Evolutionary conservation across 2,329 filamentous ascomycete genomes (phyloP).

Genomic region (Dothideomycetes sp.): DNA sequence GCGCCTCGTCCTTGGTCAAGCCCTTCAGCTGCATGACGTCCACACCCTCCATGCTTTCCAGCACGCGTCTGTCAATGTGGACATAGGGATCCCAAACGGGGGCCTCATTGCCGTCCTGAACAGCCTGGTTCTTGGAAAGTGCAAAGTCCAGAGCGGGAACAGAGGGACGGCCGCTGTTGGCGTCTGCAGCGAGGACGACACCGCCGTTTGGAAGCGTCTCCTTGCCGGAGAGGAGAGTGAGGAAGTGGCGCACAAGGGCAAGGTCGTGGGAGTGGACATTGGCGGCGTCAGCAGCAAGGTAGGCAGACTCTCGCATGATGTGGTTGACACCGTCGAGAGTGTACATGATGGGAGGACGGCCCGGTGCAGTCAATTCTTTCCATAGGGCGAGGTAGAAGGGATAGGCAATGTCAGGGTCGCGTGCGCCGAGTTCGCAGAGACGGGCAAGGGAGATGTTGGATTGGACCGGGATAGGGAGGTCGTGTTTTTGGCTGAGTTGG

Average conservation of each 20-base stretch:
- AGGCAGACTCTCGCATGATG: constrained; percentile 68
- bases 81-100: constrained; percentile 42
- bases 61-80: constrained; percentile 40
- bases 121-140: constrained; percentile 15
- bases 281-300: constrained; percentile 59
- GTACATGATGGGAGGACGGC: constrained; percentile 57
- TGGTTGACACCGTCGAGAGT: constrained; percentile 69
- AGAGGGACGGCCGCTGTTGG: constrained; percentile 56
- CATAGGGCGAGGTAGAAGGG: constrained; percentile 70
- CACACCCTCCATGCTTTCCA: constrained; percentile 33
- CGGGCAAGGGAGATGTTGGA: constrained; percentile 51
- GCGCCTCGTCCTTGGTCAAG: constrained; percentile 62
- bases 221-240: constrained; percentile 57
- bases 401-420: constrained; percentile 70
- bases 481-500: constrained; percentile 40
- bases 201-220: constrained; percentile 58
- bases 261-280: constrained; percentile 81
- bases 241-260: constrained; percentile 61
- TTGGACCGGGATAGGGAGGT: constrained; percentile 49
- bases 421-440: constrained; percentile 56
- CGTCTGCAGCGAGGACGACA: constrained; percentile 63
- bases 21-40: constrained; percentile 50
- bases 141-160: constrained; percentile 50
- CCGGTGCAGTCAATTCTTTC: constrained; percentile 57
- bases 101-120: constrained; percentile 21